Conservation (phyloP, 1,284 basidiomycete genomes). For the Phylloboletellus chloephorus region DNA sequence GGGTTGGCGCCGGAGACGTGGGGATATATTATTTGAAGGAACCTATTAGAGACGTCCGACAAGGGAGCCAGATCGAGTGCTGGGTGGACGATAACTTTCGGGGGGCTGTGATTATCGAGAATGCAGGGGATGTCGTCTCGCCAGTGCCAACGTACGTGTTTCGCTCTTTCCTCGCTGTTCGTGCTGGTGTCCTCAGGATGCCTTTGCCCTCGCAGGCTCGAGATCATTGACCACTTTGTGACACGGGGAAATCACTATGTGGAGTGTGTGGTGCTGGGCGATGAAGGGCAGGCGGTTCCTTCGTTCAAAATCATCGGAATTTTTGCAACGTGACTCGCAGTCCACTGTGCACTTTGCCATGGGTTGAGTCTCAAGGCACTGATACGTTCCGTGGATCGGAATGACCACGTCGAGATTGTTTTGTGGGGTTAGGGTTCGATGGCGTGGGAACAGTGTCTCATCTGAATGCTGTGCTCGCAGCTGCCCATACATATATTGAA, state of each 20-base stretch:
- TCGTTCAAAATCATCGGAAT: slow-evolving; percentile 84
- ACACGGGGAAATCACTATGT: slow-evolving; percentile 77
- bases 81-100: slow-evolving; percentile 81
- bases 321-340: slow-evolving; percentile 53
- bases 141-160: slow-evolving; percentile 51
- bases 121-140: slow-evolving; percentile 49
- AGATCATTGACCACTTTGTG: slow-evolving; percentile 76
- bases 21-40: slow-evolving; percentile 74
- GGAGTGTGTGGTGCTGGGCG: slow-evolving; percentile 76
- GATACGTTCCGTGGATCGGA: background rate
- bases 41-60: slow-evolving; percentile 46
- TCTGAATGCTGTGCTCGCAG: slow-evolving; percentile 14
- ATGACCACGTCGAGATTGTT: too few species aligned
- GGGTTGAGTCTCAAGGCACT: background rate
- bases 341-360: background rate
- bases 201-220: slow-evolving; percentile 43
- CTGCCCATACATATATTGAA: background rate
- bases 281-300: slow-evolving; percentile 68
- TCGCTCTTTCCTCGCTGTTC: slow-evolving; percentile 3
- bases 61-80: slow-evolving; percentile 66
- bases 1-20: slow-evolving; percentile 71
- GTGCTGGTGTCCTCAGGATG: slow-evolving; percentile 4
- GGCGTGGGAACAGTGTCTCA: slow-evolving; percentile 28
- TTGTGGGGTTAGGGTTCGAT: slow-evolving; percentile 8
- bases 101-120: slow-evolving; percentile 59